Percentiles rank a stretch among this genome's conserved stretches.
Evolutionary conservation across 176 grass and related monocot genomes (phyloP).

Genomic region (Neostapfia colusana): DNA sequence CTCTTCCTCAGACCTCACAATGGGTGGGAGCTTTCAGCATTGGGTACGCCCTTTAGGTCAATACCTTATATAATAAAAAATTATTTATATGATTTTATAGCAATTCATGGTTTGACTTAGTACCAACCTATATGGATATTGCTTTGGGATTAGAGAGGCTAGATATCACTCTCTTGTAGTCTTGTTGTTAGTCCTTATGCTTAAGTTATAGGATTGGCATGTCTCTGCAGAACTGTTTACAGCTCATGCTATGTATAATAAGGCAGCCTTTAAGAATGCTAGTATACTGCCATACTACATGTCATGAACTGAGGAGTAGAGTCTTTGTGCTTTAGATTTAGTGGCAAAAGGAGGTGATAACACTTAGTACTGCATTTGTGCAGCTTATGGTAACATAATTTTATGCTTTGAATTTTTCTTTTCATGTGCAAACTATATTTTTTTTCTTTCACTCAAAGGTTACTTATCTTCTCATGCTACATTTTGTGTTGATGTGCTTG

Average conservation of each 20-base stretch:
- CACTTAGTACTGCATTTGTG: not conserved
- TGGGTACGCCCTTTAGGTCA: too few species aligned
- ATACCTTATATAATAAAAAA: too few species aligned
- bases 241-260: not conserved
- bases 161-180: not conserved
- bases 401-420: conserved; percentile 20
- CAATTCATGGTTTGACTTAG: not conserved
- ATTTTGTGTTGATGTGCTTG: conserved; percentile 38
- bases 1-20: too few species aligned
- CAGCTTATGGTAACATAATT: not conserved
- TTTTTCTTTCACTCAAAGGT: not conserved
- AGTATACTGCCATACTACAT: not conserved
- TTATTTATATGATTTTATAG: not conserved
- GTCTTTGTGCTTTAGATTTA: conserved; percentile 1
- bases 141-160: not conserved
- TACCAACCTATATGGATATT: not conserved
- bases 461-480: conserved; percentile 12
- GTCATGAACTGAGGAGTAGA: conserved; percentile 19
- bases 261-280: not conserved
- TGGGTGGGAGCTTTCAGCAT: too few species aligned
- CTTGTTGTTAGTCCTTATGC: too few species aligned
- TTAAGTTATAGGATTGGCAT: conserved; percentile 17
- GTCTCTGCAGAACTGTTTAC: conserved; percentile 16
- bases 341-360: conserved; percentile 9
- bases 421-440: not conserved